Evolutionary conservation across 2,329 filamentous ascomycete species (phyloP).

Genomic region (Colletotrichum eremochloae): DNA sequence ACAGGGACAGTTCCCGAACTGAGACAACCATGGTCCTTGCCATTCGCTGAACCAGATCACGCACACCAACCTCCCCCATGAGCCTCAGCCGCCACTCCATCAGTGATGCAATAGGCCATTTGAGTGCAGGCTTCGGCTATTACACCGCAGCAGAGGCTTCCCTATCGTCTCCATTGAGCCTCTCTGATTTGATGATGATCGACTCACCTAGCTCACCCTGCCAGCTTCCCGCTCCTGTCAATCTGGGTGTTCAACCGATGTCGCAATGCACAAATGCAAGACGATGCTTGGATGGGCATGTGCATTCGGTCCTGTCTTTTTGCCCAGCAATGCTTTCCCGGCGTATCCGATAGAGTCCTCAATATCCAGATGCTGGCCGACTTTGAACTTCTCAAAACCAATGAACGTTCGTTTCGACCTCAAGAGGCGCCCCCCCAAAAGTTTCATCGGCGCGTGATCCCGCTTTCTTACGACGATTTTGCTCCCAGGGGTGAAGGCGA

Average conservation of each 20-base stretch:
- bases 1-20: constrained; percentile 34
- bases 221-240: constrained; percentile 4
- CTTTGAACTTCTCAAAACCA: background rate
- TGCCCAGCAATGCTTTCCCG: background rate
- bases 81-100: constrained; percentile 25
- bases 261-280: constrained; percentile 22
- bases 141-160: constrained; percentile 2
- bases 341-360: background rate
- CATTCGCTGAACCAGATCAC: constrained; percentile 14
- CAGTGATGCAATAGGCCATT: constrained; percentile 19
- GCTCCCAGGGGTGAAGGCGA: constrained; percentile 2
- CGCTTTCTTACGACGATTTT: constrained; percentile 9
- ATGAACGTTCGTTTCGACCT: background rate
- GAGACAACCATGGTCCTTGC: constrained; percentile 38
- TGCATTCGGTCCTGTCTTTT: background rate
- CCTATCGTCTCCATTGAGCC: background rate
- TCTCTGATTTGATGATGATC: constrained; percentile 4
- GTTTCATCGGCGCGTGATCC: constrained; percentile 23
- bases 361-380: background rate
- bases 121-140: constrained; percentile 11
- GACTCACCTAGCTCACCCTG: constrained; percentile 28
- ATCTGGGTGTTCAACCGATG: constrained; percentile 36
- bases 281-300: constrained; percentile 10
- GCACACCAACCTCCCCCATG: constrained; percentile 15
- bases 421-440: background rate